phyloP scores from a whole-genome alignment of 306 rosid genomes.

The Hylodesmum podocarpum region DNA sequence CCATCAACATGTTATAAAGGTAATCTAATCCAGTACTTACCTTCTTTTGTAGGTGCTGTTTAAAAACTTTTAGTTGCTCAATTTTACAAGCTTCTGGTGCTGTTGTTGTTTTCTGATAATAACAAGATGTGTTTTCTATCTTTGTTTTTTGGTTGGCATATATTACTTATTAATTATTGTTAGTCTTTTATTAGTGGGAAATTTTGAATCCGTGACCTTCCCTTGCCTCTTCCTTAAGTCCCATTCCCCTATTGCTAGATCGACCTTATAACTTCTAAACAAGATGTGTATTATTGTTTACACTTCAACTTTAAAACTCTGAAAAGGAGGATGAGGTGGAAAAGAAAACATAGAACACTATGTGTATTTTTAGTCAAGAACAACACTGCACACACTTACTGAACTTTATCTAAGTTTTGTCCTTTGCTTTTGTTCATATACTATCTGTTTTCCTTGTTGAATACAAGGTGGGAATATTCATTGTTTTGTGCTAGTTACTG shows the following conservation, averaged over 20 bases:
- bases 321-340: not conserved
- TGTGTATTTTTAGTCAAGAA: slow-evolving; percentile 3
- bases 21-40: slow-evolving; percentile 33
- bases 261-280: no score
- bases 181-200: no score
- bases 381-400: not conserved
- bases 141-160: no score
- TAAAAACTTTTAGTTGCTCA: not conserved
- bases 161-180: no score
- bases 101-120: not conserved
- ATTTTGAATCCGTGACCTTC: no score
- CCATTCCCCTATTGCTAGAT: no score
- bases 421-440: not conserved
- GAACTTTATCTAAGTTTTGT: not conserved
- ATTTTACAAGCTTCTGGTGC: not conserved
- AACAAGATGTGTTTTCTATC: not conserved
- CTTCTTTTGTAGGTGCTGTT: not conserved
- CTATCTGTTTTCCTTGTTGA: slow-evolving; percentile 29
- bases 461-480: not conserved
- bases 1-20: slow-evolving; percentile 80
- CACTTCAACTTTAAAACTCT: not conserved
- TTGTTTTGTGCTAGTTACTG: not conserved
- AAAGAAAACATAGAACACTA: not conserved
- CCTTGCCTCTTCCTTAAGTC: no score
- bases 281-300: not conserved